Conservation (phyloP, 371 early-diverging fungal genomes). For the Mortierella sp. region DNA sequence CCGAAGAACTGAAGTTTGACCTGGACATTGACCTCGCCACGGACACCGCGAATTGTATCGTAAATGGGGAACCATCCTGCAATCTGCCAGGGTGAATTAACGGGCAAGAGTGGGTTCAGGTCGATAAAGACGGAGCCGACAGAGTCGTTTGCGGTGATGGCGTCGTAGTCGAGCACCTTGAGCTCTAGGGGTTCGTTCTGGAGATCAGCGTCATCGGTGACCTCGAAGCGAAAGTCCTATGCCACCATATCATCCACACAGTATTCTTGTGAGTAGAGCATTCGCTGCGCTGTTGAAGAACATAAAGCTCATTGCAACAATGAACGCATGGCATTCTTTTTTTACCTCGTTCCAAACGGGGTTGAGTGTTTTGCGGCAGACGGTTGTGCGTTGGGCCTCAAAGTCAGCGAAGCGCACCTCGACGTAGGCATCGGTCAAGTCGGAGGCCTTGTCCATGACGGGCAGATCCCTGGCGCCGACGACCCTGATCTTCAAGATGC, state of each 20-base stretch:
- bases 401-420: constrained; percentile 80
- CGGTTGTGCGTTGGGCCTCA: constrained; percentile 71
- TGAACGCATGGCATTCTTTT: too few species aligned
- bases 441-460: constrained; percentile 83
- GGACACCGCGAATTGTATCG: constrained; percentile 72
- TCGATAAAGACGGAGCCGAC: constrained; percentile 82
- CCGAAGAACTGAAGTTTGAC: constrained; percentile 82
- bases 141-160: constrained; percentile 81
- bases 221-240: constrained; percentile 70
- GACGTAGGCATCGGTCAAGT: constrained; percentile 82
- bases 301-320: neutral
- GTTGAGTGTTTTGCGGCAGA: constrained; percentile 75
- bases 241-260: neutral
- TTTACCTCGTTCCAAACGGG: constrained; percentile 82
- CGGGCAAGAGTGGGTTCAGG: constrained; percentile 75
- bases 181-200: constrained; percentile 84
- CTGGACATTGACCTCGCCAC: constrained; percentile 79
- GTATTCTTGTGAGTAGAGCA: neutral
- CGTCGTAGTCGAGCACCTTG: constrained; percentile 83
- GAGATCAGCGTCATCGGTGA: constrained; percentile 77
- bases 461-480: constrained; percentile 80
- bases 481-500: constrained; percentile 80
- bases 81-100: constrained; percentile 63
- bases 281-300: neutral
- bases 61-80: constrained; percentile 86